These are phyloP conservation scores for Straminergon stramineum DNA, from an alignment of 225 moss, liverwort and hornwort genomes.

Conservation along the genomic window DNA sequence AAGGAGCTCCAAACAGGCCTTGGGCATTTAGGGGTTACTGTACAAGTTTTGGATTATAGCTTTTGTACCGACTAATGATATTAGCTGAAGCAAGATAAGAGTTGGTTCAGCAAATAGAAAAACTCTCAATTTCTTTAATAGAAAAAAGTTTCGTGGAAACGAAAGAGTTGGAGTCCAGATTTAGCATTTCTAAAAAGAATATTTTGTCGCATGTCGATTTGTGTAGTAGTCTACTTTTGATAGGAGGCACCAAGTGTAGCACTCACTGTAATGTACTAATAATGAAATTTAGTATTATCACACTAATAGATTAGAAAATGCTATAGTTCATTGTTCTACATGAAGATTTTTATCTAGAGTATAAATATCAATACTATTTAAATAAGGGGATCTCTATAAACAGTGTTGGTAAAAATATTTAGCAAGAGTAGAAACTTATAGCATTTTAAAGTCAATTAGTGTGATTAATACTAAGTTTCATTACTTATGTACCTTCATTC, in stretches of 20 bases:
- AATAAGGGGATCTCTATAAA: no score
- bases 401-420: no score
- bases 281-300: not conserved
- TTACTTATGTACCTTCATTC: not conserved
- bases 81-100: not conserved
- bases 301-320: no score
- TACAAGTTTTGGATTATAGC: not conserved
- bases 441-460: not conserved
- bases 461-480: no score
- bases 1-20: no score
- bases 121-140: not conserved
- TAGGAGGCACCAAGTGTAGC: not conserved
- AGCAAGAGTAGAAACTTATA: not conserved
- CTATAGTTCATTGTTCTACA: not conserved
- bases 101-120: not conserved
- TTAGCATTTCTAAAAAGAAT: not conserved
- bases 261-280: not conserved
- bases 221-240: not conserved
- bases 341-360: not conserved
- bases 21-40: no score
- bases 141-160: not conserved
- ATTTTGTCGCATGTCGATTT: not conserved
- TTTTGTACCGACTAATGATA: not conserved
- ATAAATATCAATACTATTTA: no score
- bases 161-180: not conserved